Base-by-base conservation (phyloP, 495 filamentous ascomycete genomes). In the Barbatosphaeria neglecta region DNA sequence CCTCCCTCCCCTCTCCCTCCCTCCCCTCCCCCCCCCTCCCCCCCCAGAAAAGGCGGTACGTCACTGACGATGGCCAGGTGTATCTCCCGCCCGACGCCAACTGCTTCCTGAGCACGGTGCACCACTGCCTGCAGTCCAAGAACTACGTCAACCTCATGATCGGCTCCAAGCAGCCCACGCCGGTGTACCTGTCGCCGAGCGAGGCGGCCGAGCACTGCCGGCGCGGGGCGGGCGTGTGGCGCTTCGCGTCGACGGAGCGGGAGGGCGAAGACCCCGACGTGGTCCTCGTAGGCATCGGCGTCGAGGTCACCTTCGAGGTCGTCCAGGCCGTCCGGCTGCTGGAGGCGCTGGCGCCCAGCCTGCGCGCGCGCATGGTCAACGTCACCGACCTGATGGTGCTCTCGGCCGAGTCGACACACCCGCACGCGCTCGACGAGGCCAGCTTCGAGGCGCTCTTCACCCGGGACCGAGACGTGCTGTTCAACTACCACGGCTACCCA, bases 31-130 rank as follows among this genome's bases (percentile, higher is more conserved):
- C n/a, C n/a, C n/a, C n/a, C n/a, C n/a, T n/a, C n/a, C n/a, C n/a
- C n/a, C n/a, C n/a, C n/a, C n/a, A n/a, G n/a, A n/a, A n/a, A n/a
- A n/a, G n/a, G n/a, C n/a, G n/a, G n/a, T n/a, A n/a, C n/a, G n/a
- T n/a, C n/a, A n/a, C n/a, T n/a, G n/a, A n/a, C n/a, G n/a, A n/a
- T n/a, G 3, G 7, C 1, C 24, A 53, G 47, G 60, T 63, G 28
- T 88, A 86, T 51, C 65, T 87, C 5, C 82, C 84, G n/a, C 84
- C 82, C 1, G 82, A 87, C 49, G 82, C 82, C 31, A 86, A 86
- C 60, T 83, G 77, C 44, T 82, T 85, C 61, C 65, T 87, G 24
- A 74, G 72, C 6, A 85, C 82, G 0, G 46, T 86, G 1, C 64
- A 75, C 20, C 82, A 85, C 58, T 83, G 78, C 59, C 63, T 87